Evolutionary conservation across 768 basidiomycete genomes (phyloP).

Genomic region (Leccinum fibrillosum): DNA sequence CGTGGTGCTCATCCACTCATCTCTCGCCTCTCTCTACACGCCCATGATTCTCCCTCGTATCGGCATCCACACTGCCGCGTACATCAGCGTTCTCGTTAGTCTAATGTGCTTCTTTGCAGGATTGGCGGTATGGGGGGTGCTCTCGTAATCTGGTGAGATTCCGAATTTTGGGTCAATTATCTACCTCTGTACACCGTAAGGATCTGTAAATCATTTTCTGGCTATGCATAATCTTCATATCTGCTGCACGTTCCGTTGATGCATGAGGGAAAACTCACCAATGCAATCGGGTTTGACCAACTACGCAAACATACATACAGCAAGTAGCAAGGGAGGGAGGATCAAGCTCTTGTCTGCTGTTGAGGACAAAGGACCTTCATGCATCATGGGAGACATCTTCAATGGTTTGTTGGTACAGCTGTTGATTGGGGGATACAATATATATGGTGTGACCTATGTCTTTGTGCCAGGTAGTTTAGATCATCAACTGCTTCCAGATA

Average conservation of each 20-base stretch:
- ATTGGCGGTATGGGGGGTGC: conserved; percentile 66
- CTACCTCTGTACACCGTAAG: conserved; percentile 7
- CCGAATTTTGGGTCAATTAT: conserved; percentile 3
- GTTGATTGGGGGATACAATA: no score
- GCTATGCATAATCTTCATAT: background rate
- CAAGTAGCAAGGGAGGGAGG: conserved; percentile 2
- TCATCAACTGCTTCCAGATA: no score
- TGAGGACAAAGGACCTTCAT: no score
- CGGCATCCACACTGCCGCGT: conserved; percentile 75
- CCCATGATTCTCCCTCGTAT: conserved; percentile 65
- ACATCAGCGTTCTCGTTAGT: conserved; percentile 61
- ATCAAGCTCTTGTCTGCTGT: background rate
- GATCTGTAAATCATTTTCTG: background rate
- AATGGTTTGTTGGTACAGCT: no score
- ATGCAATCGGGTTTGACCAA: rapidly evolving
- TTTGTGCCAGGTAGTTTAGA: no score
- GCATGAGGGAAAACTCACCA: background rate
- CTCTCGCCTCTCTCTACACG: conserved; percentile 63
- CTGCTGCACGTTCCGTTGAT: background rate
- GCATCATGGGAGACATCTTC: no score
- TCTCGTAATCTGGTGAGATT: conserved; percentile 36
- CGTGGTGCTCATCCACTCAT: conserved; percentile 46
- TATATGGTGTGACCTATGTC: no score
- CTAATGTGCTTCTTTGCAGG: conserved; percentile 72
- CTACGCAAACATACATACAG: background rate